Evolutionary conservation across 2,329 filamentous ascomycete genomes (phyloP).

Genomic region (Colletotrichum melonis): DNA sequence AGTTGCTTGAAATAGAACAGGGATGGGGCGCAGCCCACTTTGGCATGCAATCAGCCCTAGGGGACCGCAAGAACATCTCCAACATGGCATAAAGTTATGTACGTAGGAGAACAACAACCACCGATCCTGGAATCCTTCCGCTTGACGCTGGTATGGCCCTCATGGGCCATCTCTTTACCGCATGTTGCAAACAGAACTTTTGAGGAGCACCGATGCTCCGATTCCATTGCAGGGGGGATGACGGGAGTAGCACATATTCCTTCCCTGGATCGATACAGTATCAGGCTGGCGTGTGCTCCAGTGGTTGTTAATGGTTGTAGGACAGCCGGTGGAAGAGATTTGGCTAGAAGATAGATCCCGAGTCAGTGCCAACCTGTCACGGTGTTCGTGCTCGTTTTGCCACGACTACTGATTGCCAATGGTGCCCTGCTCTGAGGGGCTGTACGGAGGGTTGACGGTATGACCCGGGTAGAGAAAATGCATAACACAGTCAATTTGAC

Average conservation of each 20-base stretch:
- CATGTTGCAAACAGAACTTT: not conserved
- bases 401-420: constrained; percentile 3
- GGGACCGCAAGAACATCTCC: not conserved
- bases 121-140: constrained; percentile 36
- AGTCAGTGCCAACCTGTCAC: constrained; percentile 1
- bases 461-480: not conserved
- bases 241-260: not conserved
- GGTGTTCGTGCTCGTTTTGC: not conserved
- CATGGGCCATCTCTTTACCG: not conserved
- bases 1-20: constrained; percentile 25
- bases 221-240: not conserved
- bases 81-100: not conserved
- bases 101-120: not conserved
- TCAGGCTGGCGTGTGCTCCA: not conserved
- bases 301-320: not conserved
- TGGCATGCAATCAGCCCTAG: constrained; percentile 19
- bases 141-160: constrained; percentile 12
- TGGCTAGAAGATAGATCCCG: constrained; percentile 2
- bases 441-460: constrained; percentile 8
- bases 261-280: not conserved
- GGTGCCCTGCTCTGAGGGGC: not conserved
- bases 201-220: not conserved
- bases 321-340: not conserved
- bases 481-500: not conserved
- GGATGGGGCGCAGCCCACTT: constrained; percentile 12